Conservation (phyloP, 2,329 filamentous ascomycete genomes). For the Zymoseptoria passerinii region DNA sequence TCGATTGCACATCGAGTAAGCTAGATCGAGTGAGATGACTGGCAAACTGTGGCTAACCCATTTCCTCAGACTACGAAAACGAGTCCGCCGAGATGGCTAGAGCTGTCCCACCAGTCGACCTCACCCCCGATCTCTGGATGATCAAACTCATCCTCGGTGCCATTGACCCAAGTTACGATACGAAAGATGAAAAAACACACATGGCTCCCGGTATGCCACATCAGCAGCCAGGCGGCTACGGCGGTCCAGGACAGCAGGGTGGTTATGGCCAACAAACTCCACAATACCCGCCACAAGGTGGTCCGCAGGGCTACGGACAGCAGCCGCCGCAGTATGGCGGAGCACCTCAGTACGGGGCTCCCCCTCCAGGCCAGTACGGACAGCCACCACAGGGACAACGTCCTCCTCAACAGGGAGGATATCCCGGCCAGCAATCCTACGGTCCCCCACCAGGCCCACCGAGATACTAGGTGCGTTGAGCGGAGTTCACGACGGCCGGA, state of each 20-base stretch:
- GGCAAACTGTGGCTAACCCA: conserved; percentile 11
- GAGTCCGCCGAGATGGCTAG: conserved; percentile 59
- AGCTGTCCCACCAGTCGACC: conserved; percentile 52
- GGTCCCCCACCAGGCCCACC: neutral
- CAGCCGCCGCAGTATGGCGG: conserved; percentile 8
- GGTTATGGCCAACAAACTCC: conserved; percentile 23
- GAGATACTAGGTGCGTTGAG: neutral
- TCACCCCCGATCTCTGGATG: conserved; percentile 59
- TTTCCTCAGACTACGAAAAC: conserved; percentile 51
- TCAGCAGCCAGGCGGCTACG: conserved; percentile 23
- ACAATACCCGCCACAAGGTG: conserved; percentile 18
- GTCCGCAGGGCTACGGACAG: conserved; percentile 9
- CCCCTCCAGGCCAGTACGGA: conserved; percentile 5
- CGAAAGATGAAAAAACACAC: conserved; percentile 51
- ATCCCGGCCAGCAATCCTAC: conserved; percentile 11
- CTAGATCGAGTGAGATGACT: conserved; percentile 9
- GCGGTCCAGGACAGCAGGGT: conserved; percentile 18
- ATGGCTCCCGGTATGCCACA: conserved; percentile 26
- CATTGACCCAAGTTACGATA: conserved; percentile 58
- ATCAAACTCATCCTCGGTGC: conserved; percentile 60
- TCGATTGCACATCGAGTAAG: conserved; percentile 63
- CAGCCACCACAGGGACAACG: conserved; percentile 2
- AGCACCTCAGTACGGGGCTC: conserved; percentile 4
- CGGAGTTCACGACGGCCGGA: neutral
- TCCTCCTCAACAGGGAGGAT: conserved; percentile 7